A percentile compares a stretch with the other conserved stretches of the same genome.
Conservation (phyloP, 2,329 filamentous ascomycete genomes). For the Pseudocercospora musae region DNA sequence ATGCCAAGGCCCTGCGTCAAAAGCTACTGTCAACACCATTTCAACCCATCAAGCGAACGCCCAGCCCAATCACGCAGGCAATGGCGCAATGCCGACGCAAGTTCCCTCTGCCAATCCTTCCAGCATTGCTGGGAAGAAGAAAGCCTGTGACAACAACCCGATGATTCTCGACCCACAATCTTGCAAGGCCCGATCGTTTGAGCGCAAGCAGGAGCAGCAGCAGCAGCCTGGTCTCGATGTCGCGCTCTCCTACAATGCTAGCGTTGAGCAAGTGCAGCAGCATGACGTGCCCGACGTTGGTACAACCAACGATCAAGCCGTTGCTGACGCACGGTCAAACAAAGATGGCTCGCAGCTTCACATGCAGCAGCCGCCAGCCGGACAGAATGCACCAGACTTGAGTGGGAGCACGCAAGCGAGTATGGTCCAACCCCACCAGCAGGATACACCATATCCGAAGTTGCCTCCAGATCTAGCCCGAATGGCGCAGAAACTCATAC, state of each 20-base stretch:
- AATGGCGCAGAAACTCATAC: neutral
- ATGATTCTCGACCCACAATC: neutral
- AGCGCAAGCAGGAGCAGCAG: neutral
- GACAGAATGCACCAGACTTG: no score
- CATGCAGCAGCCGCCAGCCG: no score
- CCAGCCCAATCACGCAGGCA: no score
- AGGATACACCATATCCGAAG: neutral
- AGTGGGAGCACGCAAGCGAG: neutral
- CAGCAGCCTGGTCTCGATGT: neutral
- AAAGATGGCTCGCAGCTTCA: no score
- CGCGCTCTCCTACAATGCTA: neutral
- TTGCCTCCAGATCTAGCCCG: neutral
- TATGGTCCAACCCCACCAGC: neutral
- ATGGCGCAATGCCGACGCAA: no score
- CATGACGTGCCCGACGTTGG: no score
- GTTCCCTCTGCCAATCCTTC: no score
- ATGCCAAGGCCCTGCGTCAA: no score
- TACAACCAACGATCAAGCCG: no score
- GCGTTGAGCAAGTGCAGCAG: neutral
- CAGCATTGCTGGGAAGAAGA: neutral
- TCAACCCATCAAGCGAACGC: no score
- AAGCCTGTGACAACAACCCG: neutral
- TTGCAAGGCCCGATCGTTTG: neutral
- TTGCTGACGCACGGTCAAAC: no score
- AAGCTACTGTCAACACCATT: no score